Evolutionary conservation across 495 filamentous ascomycete genomes (phyloP).

Genomic region (Cryomyces minteri): DNA sequence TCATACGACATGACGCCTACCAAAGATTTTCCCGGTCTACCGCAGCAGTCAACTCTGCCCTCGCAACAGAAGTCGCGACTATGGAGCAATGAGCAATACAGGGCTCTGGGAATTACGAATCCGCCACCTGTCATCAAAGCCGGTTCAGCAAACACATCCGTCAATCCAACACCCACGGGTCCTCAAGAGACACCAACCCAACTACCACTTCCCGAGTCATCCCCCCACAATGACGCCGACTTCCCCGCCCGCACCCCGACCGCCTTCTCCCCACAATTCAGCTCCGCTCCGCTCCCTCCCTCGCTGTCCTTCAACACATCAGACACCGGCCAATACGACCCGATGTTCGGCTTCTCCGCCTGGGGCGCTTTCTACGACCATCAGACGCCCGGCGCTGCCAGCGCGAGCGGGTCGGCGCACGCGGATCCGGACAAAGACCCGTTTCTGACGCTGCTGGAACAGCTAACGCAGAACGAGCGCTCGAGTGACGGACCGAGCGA

Average conservation of each 20-base stretch:
- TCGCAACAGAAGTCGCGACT: not conserved
- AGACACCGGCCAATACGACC: conserved; percentile 27
- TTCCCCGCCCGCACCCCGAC: too few relatives aligned
- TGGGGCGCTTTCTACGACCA: conserved; percentile 24
- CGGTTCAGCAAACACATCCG: too few relatives aligned
- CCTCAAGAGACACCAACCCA: too few relatives aligned
- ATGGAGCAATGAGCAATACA: too few relatives aligned
- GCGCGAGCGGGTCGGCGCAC: conserved; percentile 12
- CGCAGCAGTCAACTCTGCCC: not conserved
- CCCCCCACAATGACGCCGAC: too few relatives aligned
- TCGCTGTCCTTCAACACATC: conserved; percentile 2
- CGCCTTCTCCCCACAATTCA: conserved; percentile 24
- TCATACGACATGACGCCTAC: too few relatives aligned
- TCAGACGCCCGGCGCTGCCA: conserved; percentile 18
- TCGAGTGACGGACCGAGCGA: conserved; percentile 41
- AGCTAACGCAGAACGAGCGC: conserved; percentile 60
- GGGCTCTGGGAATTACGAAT: too few relatives aligned
- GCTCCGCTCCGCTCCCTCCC: conserved; percentile 15
- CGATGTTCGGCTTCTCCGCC: conserved; percentile 46
- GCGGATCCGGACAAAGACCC: conserved; percentile 48
- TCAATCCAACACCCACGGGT: too few relatives aligned
- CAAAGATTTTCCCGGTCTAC: not conserved
- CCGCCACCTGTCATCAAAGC: too few relatives aligned
- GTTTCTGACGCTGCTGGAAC: conserved; percentile 60
- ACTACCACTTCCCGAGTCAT: too few relatives aligned